Conservation (phyloP, 176 grass and related monocot species). For the Olyra latifolia region DNA sequence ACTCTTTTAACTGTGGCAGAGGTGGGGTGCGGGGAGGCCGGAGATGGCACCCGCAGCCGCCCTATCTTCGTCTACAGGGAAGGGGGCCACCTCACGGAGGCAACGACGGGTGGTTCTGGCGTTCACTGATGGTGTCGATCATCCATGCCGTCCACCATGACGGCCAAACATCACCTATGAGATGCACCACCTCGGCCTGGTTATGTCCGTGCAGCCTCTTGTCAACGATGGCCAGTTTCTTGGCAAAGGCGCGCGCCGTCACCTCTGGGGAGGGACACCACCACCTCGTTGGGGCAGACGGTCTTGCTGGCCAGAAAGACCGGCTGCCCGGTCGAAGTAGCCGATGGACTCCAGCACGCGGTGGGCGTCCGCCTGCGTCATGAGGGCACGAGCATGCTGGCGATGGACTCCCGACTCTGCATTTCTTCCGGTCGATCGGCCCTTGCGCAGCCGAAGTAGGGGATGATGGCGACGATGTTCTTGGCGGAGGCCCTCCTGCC, state of each 20-base stretch:
- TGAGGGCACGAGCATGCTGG: constrained; percentile 79
- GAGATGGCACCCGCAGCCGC: no score
- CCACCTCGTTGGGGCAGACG: constrained; percentile 66
- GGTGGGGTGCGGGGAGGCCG: no score
- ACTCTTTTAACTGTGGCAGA: no score
- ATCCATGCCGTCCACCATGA: constrained; percentile 86
- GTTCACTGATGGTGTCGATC: no score
- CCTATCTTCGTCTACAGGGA: no score
- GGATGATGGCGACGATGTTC: constrained; percentile 73
- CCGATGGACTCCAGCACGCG: constrained; percentile 86
- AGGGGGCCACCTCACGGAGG: no score
- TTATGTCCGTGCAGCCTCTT: constrained; percentile 68
- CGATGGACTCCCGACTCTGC: constrained; percentile 74
- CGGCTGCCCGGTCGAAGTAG: constrained; percentile 94
- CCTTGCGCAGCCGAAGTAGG: constrained; percentile 82
- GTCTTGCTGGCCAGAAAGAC: constrained; percentile 92
- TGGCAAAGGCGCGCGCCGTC: constrained; percentile 69
- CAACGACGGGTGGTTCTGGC: no score
- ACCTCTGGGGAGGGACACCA: constrained; percentile 81
- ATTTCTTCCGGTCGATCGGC: constrained; percentile 82
- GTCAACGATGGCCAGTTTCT: constrained; percentile 76
- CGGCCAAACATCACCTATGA: constrained; percentile 67
- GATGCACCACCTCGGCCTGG: constrained; percentile 70
- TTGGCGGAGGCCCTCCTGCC: constrained; percentile 82
- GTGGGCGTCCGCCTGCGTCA: constrained; percentile 79